Evolutionary conservation across 306 rosid genomes (phyloP).

Genomic region (Neltuma alba): DNA sequence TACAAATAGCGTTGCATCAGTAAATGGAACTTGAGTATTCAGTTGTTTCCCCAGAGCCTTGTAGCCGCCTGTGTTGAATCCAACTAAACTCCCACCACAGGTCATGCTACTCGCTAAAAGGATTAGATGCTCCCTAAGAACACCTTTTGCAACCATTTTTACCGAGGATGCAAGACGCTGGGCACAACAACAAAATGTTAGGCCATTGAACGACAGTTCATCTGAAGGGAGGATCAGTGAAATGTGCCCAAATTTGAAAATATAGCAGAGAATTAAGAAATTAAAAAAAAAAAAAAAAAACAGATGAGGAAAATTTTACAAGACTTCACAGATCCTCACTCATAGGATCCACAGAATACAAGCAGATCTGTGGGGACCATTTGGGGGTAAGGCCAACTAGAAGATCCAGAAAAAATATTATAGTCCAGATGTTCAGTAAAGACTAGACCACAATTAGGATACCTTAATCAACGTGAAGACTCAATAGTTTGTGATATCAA

Average conservation of each 20-base stretch:
- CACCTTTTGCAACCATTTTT: slow-evolving; percentile 90
- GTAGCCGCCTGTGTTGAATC: slow-evolving; percentile 89
- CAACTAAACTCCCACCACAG: slow-evolving; percentile 82
- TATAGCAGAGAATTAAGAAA: not conserved
- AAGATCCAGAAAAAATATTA: not conserved
- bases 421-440: not conserved
- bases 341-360: not conserved
- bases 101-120: slow-evolving; percentile 93
- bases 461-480: slow-evolving; percentile 25
- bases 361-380: not conserved
- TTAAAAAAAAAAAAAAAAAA: too few relatives aligned
- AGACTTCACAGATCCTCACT: not conserved
- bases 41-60: slow-evolving; percentile 75
- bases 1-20: slow-evolving; percentile 93
- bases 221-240: not conserved
- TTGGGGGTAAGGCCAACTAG: not conserved
- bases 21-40: slow-evolving; percentile 85
- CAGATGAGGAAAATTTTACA: not conserved
- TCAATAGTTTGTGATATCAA: slow-evolving; percentile 1
- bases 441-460: slow-evolving; percentile 14
- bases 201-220: not conserved
- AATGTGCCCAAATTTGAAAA: not conserved
- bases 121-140: slow-evolving; percentile 92
- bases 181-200: slow-evolving; percentile 30
- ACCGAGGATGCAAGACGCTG: slow-evolving; percentile 90